Evolutionary conservation across 768 basidiomycete species (phyloP).

Genomic region (Steccherinum ochraceum): DNA sequence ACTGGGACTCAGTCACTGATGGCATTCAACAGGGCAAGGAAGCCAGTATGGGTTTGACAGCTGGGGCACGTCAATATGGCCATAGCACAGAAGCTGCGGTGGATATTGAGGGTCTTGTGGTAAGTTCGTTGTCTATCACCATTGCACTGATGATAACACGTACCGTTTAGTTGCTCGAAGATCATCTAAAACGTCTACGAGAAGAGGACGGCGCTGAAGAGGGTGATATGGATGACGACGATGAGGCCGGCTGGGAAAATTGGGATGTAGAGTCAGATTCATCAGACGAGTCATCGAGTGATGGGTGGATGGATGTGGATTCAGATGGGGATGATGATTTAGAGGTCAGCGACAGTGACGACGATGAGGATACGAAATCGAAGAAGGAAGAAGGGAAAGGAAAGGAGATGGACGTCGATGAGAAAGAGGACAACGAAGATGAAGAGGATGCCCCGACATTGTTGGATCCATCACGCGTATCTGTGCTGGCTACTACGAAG

Average conservation of each 20-base stretch:
- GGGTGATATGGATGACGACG: conserved; percentile 50
- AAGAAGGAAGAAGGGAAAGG: conserved; percentile 15
- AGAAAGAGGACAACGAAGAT: conserved; percentile 64
- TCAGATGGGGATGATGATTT: conserved; percentile 64
- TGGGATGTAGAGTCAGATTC: conserved; percentile 85
- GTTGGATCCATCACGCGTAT: conserved; percentile 35
- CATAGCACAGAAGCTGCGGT: conserved; percentile 67
- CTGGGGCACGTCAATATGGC: conserved; percentile 71
- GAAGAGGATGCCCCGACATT: conserved; percentile 22
- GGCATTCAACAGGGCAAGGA: conserved; percentile 70
- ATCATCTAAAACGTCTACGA: conserved; percentile 69
- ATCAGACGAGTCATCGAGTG: conserved; percentile 45
- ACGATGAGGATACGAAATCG: conserved; percentile 38
- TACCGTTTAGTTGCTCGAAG: conserved; percentile 67
- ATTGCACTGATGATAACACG: conserved; percentile 2
- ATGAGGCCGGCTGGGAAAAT: conserved; percentile 72
- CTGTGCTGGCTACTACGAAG: conserved; percentile 77
- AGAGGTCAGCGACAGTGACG: conserved; percentile 84
- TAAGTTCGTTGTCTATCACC: conserved; percentile 30
- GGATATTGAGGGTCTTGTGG: conserved; percentile 86
- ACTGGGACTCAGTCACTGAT: too few relatives aligned
- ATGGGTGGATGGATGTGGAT: conserved; percentile 76
- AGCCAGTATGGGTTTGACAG: conserved; percentile 70
- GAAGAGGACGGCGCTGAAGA: conserved; percentile 49
- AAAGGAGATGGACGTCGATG: conserved; percentile 39